Conservation (phyloP, 164 flowering plant species). For the Macadamia integrifolia region DNA sequence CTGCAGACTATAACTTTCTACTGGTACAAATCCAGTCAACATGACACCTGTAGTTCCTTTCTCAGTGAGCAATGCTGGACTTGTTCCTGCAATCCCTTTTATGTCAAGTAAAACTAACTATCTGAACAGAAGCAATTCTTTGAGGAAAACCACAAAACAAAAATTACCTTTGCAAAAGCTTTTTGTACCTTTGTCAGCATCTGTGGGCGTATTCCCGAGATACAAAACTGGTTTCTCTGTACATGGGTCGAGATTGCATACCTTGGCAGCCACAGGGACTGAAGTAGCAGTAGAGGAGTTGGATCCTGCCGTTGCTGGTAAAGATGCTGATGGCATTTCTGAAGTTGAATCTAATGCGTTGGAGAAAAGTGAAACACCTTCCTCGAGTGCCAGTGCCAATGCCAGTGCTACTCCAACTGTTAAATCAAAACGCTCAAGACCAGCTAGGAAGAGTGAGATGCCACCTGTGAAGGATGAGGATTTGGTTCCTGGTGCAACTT, state of each 20-base stretch:
- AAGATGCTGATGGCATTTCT: conserved; percentile 27
- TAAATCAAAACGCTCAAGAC: conserved; percentile 46
- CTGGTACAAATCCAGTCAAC: conserved; percentile 14
- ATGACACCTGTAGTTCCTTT: conserved; percentile 71
- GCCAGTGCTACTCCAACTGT: conserved; percentile 25
- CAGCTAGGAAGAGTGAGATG: conserved; percentile 75
- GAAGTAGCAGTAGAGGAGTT: conserved; percentile 70
- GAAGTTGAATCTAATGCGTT: conserved; percentile 25
- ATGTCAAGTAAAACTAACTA: conserved; percentile 32
- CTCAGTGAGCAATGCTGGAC: conserved; percentile 44
- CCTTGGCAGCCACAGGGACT: conserved; percentile 55
- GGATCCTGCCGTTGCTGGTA: conserved; percentile 34
- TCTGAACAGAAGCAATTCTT: conserved; percentile 28
- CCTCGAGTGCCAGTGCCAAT: conserved; percentile 34
- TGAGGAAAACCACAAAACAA: conserved; percentile 28
- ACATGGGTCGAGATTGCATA: conserved; percentile 20
- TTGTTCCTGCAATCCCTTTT: conserved; percentile 44
- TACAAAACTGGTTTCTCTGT: conserved; percentile 20
- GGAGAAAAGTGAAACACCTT: conserved; percentile 37
- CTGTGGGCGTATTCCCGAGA: conserved; percentile 42
- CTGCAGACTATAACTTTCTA: conserved; percentile 10
- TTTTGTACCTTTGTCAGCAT: conserved; percentile 36
- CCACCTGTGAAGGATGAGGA: conserved; percentile 91
- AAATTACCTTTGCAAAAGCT: conserved; percentile 27
- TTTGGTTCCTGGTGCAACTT: conserved; percentile 74